These are phyloP conservation scores for Aphanomyces euteiches DNA, from an alignment of 352 stramenopile genomes.

Conservation along the genomic window DNA sequence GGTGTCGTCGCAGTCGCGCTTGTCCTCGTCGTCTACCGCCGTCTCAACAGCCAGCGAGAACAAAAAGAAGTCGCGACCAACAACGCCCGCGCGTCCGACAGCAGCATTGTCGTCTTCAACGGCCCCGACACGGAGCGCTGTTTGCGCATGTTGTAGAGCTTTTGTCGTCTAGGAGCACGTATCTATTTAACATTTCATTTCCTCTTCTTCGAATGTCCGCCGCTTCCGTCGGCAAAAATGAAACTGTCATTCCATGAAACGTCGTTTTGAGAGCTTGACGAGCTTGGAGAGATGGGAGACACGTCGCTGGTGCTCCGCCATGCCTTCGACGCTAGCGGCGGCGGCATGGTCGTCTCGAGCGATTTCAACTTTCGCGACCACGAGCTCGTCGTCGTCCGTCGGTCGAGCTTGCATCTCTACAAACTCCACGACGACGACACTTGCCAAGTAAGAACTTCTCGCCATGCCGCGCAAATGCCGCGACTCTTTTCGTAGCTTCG, in stretches of 20 bases:
- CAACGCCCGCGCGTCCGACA: neutral
- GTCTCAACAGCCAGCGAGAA: neutral
- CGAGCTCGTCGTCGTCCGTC: slow-evolving; percentile 10
- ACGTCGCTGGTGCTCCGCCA: slow-evolving; percentile 13
- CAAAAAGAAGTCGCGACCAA: neutral
- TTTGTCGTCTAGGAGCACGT: neutral
- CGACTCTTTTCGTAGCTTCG: neutral
- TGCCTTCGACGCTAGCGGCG: neutral
- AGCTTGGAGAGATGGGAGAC: neutral
- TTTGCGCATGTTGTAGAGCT: neutral
- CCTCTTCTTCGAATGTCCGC: neutral
- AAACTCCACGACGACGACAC: neutral
- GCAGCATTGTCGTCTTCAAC: neutral
- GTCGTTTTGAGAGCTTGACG: neutral
- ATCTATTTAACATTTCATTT: neutral
- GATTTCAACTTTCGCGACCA: slow-evolving; percentile 27
- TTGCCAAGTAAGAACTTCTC: neutral
- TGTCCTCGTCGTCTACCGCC: neutral
- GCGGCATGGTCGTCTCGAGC: neutral
- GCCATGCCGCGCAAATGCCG: neutral
- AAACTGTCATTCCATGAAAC: neutral
- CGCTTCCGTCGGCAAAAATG: neutral
- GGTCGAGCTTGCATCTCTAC: slow-evolving; percentile 2
- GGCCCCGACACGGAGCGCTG: neutral
- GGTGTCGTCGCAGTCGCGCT: slow-evolving; percentile 8